Evolutionary conservation across 2,329 filamentous ascomycete species (phyloP), one percentile per base, ranked within the genome.

Genomic region (Tolypocladium guangdongense): DNA sequence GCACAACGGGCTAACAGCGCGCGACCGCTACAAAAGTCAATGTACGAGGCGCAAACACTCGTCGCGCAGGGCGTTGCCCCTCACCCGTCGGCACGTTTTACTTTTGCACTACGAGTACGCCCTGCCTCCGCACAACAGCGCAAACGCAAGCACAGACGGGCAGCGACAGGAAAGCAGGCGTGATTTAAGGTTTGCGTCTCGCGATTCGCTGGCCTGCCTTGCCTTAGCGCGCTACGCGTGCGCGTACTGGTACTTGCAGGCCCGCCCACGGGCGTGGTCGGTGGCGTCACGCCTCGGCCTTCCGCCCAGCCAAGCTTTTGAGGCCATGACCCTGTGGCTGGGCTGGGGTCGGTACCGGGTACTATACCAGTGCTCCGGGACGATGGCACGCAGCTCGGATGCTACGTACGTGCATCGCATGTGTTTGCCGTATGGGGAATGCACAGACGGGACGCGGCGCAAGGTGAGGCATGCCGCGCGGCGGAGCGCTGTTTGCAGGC

Each of bases 321-420:
- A 38, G 22, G 51, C 35, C 51, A 53, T 53, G 51, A 53, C 51
- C 49, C 33, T 39, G 51, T 53, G 51, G 51, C 43, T 27, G 43
- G 24, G 24, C 7, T 10, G n/a, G 12, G 11, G 3, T 27, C 27
- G 27, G 43, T 46, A 46, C 18, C 43, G 27, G 18, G 43, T 46
- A 46, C 43, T 24, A 2, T 14, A 16, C 12, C 24, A 14, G 14
- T 16, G 41, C 41, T 45, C 12, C 39, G n/a, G 39, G 20, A 24
- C 39, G 22, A 3, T 8, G 39, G 39, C 22, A 37, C 8, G 36
- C 18, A 8, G 39, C 39, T 41, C 7, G 41, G 41, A n/a, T 7
- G n/a, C 43, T 5, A 45, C 22, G 41, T 18, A 30, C 24, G 41
- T 30, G 41, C 41, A 30, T 45, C 14, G 24, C 14, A 45, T n/a